Evolutionary conservation across 768 basidiomycete genomes (phyloP), one percentile per base, ranked within the genome.

Genomic region (Rhizopogon rudus): DNA sequence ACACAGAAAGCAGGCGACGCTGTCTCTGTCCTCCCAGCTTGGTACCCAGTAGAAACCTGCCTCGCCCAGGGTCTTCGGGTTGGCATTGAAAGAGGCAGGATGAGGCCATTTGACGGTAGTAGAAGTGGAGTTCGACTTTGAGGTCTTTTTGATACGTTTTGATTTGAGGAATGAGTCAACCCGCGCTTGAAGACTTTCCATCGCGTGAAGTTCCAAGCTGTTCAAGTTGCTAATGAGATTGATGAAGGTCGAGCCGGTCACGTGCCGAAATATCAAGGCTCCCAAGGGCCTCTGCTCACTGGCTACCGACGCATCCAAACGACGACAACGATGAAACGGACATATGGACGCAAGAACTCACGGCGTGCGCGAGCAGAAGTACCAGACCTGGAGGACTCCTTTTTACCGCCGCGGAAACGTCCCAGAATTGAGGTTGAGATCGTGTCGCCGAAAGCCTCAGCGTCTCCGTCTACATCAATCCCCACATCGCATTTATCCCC

Each of bases 11-110:
- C 95, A 98, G 4, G 80, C 77, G 20, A 89, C 93, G 61, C 82
- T 86, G 70, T 94, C 91, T 14, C 74, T 75, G 57, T 87, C 84
- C 22, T 83, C 81, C 56, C 75, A 73, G 59, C 80, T 81, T 0
- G 91, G 91, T 58, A 77, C 77, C 71, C 79, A 94, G 76, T 83
- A 95, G 73, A 96, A 98, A 8, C 95, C 95, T 2, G 95, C 95
- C 60, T 88, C 84, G 2, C 95, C 88, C 14, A 98, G 82, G 3
- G 81, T 77, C 52, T 78, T 71, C 1, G 94, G 86, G 50, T 82
- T 93, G 44, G 94, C 87, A 50, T 73, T 71, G 67, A 83, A 90
- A 16, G 73, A 62, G 0, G 69, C 42, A 0, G 88, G 80, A 60
- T 95, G 90, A 0, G 93, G 87, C 91, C 93, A 98, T 71, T 83